Evolutionary conservation across 2,329 filamentous ascomycete genomes (phyloP), one percentile per base, ranked within the genome.

Genomic region (Pestalotiopsis sp.): DNA sequence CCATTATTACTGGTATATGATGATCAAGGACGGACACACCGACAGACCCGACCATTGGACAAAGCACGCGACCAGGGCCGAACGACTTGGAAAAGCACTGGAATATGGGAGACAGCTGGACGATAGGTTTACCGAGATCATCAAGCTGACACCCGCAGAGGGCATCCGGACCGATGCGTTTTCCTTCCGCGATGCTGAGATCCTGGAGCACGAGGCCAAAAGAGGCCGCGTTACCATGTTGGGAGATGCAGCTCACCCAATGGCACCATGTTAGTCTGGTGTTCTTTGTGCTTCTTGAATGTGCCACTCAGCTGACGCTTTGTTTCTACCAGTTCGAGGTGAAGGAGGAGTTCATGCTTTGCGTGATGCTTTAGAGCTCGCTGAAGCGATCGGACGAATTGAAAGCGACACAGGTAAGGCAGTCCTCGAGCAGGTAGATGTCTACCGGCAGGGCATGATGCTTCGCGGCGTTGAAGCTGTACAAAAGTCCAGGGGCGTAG

Each of bases 281-380:
- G 1, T 11, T 5, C n/a, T n/a, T 23, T 17, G 17, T 52, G 31
- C n/a, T 20, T 49, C 45, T 52, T 20, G 20, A 20, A 9, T 52
- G 14, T 52, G 14, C 17, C 45, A 52, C 45, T 52, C 45, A 52
- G 45, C 45, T 52, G 45, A 52, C 45, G 17, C 9, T n/a, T 52
- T 52, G 17, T 52, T 9, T n/a, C 5, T 52, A 11, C 59, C 20
- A 83, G 81, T 80, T 69, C 80, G 83, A 7, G 84, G 84, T 5
- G 83, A 86, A 74, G 83, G 82, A 0, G 82, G 80, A 31, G 83
- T 86, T 52, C 79, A 83, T 61, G 83, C 82, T 3, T 80, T 86
- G 66, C 72, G 77, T 1, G 84, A 85, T 71, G 81, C 70, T 4
- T 68, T 75, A 45, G 69, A 70, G 40, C 70, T 79, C 4, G 62